These are phyloP conservation scores for Fusarium chlamydosporum DNA, from an alignment of 2,329 filamentous ascomycete genomes.

Conservation along the genomic window DNA sequence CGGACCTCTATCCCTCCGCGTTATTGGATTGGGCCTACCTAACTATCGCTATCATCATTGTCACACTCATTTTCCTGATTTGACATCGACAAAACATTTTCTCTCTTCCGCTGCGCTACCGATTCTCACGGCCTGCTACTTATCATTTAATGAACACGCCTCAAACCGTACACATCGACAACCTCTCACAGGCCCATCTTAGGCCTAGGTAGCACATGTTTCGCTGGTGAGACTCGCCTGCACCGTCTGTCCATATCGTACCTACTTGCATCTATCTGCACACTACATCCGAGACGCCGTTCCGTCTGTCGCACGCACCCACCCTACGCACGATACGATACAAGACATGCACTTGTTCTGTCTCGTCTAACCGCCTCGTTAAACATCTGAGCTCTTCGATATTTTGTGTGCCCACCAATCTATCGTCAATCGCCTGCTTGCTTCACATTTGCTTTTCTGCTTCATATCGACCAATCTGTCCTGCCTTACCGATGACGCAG, in stretches of 20 bases:
- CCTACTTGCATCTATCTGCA: slow-evolving; percentile 43
- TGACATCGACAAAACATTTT: slow-evolving; percentile 29
- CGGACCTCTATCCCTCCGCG: slow-evolving; percentile 44
- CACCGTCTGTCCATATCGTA: slow-evolving; percentile 42
- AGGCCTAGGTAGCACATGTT: slow-evolving; percentile 51
- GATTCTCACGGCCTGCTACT: slow-evolving; percentile 14
- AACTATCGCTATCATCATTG: slow-evolving; percentile 29
- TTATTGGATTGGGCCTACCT: slow-evolving; percentile 17
- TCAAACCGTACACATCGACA: slow-evolving; percentile 15
- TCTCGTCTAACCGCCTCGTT: slow-evolving; percentile 23
- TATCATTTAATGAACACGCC: slow-evolving; percentile 45
- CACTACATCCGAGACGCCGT: slow-evolving; percentile 42
- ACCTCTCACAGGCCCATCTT: slow-evolving; percentile 35
- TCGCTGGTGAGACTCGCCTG: slow-evolving; percentile 51
- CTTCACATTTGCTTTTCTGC: slow-evolving; percentile 29
- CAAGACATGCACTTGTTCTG: slow-evolving; percentile 13
- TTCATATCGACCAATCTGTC: slow-evolving; percentile 37
- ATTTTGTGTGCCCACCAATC: slow-evolving; percentile 14
- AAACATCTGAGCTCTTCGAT: slow-evolving; percentile 19
- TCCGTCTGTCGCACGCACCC: slow-evolving; percentile 39
- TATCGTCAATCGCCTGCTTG: slow-evolving; percentile 25
- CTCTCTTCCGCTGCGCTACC: slow-evolving; percentile 25
- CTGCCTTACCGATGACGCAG: slow-evolving; percentile 48
- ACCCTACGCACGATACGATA: slow-evolving; percentile 22
- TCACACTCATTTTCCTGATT: slow-evolving; percentile 27